phyloP scores from a whole-genome alignment of 805 yeast genomes.

The Clavispora vitiphila region DNA sequence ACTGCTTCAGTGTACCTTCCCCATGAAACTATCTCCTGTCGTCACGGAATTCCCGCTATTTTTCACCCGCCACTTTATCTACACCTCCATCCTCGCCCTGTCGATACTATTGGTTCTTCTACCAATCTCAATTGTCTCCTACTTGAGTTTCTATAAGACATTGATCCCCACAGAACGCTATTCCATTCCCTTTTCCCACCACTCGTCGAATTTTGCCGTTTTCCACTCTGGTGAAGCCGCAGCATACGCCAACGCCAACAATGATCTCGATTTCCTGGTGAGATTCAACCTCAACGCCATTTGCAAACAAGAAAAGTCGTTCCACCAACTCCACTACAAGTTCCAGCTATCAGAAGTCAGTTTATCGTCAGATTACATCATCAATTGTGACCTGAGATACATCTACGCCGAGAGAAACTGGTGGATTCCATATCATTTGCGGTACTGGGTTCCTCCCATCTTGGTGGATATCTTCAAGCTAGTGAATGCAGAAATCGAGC shows the following conservation, averaged over 20 bases:
- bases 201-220: neutral
- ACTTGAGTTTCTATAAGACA: constrained; percentile 29
- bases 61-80: constrained; percentile 12
- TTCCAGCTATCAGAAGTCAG: constrained; percentile 2
- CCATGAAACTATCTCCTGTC: neutral
- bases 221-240: neutral
- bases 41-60: constrained; percentile 6
- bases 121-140: constrained; percentile 33
- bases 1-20: too few relatives aligned
- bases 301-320: constrained; percentile 19
- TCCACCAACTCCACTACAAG: constrained; percentile 12
- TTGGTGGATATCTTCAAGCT: constrained; percentile 17
- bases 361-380: constrained; percentile 8
- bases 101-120: constrained; percentile 25
- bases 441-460: constrained; percentile 34
- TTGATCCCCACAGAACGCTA: constrained; percentile 26
- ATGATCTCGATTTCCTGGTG: constrained; percentile 9
- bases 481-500: constrained; percentile 11
- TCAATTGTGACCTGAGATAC: constrained; percentile 28
- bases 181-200: constrained; percentile 4
- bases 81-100: constrained; percentile 10
- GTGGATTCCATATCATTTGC: constrained; percentile 31
- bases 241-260: constrained; percentile 7
- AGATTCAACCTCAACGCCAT: constrained; percentile 19
- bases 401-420: constrained; percentile 27